Evolutionary conservation across 2,329 filamentous ascomycete genomes (phyloP), one percentile per base, ranked within the genome.

Genomic region (Fusarium albidum): DNA sequence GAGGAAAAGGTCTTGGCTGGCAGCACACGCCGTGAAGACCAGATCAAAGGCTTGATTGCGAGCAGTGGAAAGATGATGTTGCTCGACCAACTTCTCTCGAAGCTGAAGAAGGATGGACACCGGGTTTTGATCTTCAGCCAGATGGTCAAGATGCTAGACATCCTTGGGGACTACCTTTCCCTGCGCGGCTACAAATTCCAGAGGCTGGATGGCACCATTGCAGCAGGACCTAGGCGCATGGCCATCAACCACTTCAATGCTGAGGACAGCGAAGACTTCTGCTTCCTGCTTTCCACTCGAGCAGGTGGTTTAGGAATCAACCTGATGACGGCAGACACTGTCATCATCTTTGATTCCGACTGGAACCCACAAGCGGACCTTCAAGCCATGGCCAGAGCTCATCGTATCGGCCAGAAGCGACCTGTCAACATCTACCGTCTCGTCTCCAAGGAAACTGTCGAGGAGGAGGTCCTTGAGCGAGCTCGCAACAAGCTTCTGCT

Each of bases 1-100:
- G 95, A 99, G 71, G 91, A 96, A 52, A 91, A 90, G 63, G 91
- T 98, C 11, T 76, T 98, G 43, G 88, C 85, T 54, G 92, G 91
- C 12, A 92, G 89, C 67, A 83, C 84, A 46, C 87, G 90, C 15
- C 89, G 93, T 26, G 94, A 98, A 68, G 95, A 98, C 70, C 86
- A 92, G 59, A 84, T 99, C 65, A 95, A 96, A 71, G 91, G 91
- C 15, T 83, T 99, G 55, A 96, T 99, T 68, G 94, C 93, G 5
- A 96, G 92, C 70, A 99, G 95, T 75, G 96, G 96, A 65, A 99
- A 99, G 77, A 97, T 99, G 95, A 98, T 98, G 92, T 82, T 99
- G 41, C 84, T 99, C 8, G 95, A 99, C 67, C 92, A 93, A 70
- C 86, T 99, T n/a, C 82, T 99, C 10, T 89, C 90, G 6, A 99